phyloP scores from a whole-genome alignment of 495 filamentous ascomycete species.

The Baudoinia panamericana region DNA sequence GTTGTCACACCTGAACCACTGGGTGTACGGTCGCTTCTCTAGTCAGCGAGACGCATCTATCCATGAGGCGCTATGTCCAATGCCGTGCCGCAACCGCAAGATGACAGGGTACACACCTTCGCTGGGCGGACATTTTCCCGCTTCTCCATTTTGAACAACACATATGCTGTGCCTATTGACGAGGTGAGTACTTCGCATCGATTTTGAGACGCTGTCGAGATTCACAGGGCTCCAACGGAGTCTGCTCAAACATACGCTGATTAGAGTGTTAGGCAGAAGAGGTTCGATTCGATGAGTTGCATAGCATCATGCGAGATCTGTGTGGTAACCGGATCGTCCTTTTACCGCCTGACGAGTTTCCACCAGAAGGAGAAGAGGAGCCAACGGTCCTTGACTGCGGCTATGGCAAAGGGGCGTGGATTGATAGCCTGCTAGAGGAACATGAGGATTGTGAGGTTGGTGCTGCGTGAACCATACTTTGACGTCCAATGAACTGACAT shows the following conservation, averaged over 20 bases:
- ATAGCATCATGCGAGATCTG: slow-evolving; percentile 54
- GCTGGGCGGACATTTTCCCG: slow-evolving; percentile 2
- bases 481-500: neutral
- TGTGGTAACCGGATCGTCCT: slow-evolving; percentile 73
- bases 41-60: neutral
- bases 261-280: slow-evolving; percentile 54
- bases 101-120: neutral
- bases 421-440: slow-evolving; percentile 57
- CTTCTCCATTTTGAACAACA: slow-evolving; percentile 50
- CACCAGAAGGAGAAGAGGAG: slow-evolving; percentile 3
- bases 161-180: slow-evolving; percentile 74
- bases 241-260: neutral
- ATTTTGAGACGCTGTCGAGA: neutral
- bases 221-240: neutral
- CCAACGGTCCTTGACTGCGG: slow-evolving; percentile 30
- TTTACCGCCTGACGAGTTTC: slow-evolving; percentile 46
- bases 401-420: slow-evolving; percentile 53
- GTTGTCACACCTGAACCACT: neutral
- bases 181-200: slow-evolving; percentile 44
- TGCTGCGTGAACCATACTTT: neutral
- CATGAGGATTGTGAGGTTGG: slow-evolving; percentile 38
- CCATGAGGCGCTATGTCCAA: slow-evolving; percentile 4
- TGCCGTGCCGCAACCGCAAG: slow-evolving; percentile 14
- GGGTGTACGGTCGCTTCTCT: neutral
- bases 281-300: slow-evolving; percentile 57